phyloP scores from a whole-genome alignment of 2,329 filamentous ascomycete genomes.

The Penicillium decumbens region DNA sequence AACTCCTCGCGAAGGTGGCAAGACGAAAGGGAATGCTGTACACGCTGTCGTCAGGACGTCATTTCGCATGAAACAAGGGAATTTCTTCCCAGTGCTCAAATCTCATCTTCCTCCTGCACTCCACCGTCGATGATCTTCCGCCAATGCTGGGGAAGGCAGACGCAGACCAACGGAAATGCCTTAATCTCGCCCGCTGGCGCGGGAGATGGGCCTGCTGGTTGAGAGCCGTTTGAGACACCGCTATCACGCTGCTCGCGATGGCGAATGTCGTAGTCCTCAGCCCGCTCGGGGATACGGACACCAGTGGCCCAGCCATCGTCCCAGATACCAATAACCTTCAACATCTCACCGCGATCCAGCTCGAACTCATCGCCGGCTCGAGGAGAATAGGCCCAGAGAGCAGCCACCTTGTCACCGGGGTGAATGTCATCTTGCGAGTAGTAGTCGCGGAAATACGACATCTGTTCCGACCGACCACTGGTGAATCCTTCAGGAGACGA shows the following conservation, averaged over 20 bases:
- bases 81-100: slow-evolving; percentile 16
- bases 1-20: slow-evolving; percentile 12
- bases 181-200: slow-evolving; percentile 78
- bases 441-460: slow-evolving; percentile 97
- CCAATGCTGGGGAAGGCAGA: slow-evolving; percentile 94
- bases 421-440: slow-evolving; percentile 97
- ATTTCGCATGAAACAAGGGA: slow-evolving; percentile 26
- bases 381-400: slow-evolving; percentile 94
- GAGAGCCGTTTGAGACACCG: slow-evolving; percentile 79
- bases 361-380: slow-evolving; percentile 90
- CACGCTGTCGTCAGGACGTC: slow-evolving; percentile 39
- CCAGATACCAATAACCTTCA: slow-evolving; percentile 98
- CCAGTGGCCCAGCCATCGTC: slow-evolving; percentile 98
- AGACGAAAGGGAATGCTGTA: slow-evolving; percentile 20
- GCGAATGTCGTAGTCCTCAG: slow-evolving; percentile 81
- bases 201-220: slow-evolving; percentile 57
- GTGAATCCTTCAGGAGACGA: slow-evolving; percentile 79
- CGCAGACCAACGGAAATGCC: slow-evolving; percentile 93
- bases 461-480: slow-evolving; percentile 90
- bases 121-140: slow-evolving; percentile 93
- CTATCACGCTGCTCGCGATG: slow-evolving; percentile 81
- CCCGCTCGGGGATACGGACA: slow-evolving; percentile 71
- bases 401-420: slow-evolving; percentile 80
- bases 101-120: slow-evolving; percentile 24
- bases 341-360: slow-evolving; percentile 91